phyloP scores from a whole-genome alignment of 2,329 filamentous ascomycete genomes.

The Ascomycota sp. region DNA sequence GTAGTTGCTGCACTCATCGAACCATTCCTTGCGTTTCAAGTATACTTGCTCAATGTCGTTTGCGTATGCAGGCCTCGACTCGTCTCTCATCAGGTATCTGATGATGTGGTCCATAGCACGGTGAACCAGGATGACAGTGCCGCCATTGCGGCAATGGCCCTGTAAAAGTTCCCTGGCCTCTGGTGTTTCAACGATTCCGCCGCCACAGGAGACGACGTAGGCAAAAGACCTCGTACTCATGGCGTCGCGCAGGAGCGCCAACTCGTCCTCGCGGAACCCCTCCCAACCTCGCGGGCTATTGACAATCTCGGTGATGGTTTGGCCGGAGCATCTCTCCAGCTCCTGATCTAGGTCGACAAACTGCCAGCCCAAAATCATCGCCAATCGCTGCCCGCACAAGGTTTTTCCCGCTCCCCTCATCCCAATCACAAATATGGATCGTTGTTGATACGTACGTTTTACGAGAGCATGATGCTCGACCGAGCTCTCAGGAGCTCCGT shows the following conservation, averaged over 20 bases:
- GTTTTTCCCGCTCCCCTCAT: slow-evolving; percentile 97
- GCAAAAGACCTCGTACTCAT: slow-evolving; percentile 55
- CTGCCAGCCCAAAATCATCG: slow-evolving; percentile 50
- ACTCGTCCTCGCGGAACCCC: slow-evolving; percentile 63
- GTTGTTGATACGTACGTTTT: slow-evolving; percentile 13
- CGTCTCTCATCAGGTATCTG: slow-evolving; percentile 71
- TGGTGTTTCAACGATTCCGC: slow-evolving; percentile 74
- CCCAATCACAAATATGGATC: slow-evolving; percentile 81
- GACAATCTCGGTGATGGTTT: slow-evolving; percentile 75
- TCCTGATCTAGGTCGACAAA: slow-evolving; percentile 79
- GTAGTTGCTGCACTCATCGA: slow-evolving; percentile 80
- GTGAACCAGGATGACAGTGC: slow-evolving; percentile 72
- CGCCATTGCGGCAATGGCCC: slow-evolving; percentile 54
- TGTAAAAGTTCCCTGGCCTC: slow-evolving; percentile 58
- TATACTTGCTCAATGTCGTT: slow-evolving; percentile 88
- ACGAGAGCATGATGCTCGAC: slow-evolving; percentile 3
- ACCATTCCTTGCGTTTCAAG: slow-evolving; percentile 73
- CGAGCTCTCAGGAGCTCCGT: slow-evolving; percentile 43
- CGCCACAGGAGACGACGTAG: slow-evolving; percentile 81
- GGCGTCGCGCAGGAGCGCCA: slow-evolving; percentile 50
- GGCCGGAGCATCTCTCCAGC: slow-evolving; percentile 52
- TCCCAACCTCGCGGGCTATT: slow-evolving; percentile 57
- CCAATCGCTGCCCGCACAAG: slow-evolving; percentile 74
- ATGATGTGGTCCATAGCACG: slow-evolving; percentile 76
- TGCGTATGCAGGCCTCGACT: slow-evolving; percentile 77